Evolutionary conservation across 1,139 yeast species (phyloP), one percentile per base, ranked within the genome.

Genomic region (Geotrichum phurueaensis): DNA sequence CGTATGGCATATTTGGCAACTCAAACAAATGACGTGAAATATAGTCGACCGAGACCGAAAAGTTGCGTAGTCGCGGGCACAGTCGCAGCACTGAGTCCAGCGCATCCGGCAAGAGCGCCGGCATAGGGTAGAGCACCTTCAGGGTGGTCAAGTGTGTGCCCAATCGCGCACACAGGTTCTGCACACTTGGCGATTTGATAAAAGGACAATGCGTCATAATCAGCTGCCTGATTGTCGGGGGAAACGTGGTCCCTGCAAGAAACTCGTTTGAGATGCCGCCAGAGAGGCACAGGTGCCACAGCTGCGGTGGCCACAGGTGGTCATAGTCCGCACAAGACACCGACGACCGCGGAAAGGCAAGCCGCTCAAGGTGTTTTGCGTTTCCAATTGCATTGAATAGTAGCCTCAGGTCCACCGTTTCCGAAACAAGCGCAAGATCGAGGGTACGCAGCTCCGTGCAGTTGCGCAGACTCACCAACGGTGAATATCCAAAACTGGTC

Each of bases 181-280:
- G 83, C 25, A 91, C 84, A 50, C 79, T 76, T 60, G 85, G 87
- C 1, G 76, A 74, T 45, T 78, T 81, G 36, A 94, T 78, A 58
- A 82, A 78, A 0, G 98, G 97, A 73, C 98, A 94, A 72, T 90
- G 96, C 0, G 96, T 87, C 69, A 94, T 81, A 64, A 90, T 92
- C 57, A 94, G 75, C 36, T 83, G 82, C 2, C 83, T 83, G 53
- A 94, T 85, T 1, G 92, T 83, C 2, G 70, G 60, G 0, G 99
- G 98, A 70, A 94, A 85, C 12, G 75, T 71, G 1, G 95, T 84
- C 39, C 79, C 80, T 51, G 79, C 75, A 29, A 94, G 77, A 71
- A 94, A 92, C 49, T 84, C 88, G 70, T 91, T 89, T 1, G 95
- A 83, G 6, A 94, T 84, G 5, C 97, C 97, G 0, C 99, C 99